A percentile compares a stretch with the other conserved stretches of the same genome.
These are phyloP conservation scores for Salix caprea DNA, from an alignment of 345 rosid species.

Conservation along the genomic window DNA sequence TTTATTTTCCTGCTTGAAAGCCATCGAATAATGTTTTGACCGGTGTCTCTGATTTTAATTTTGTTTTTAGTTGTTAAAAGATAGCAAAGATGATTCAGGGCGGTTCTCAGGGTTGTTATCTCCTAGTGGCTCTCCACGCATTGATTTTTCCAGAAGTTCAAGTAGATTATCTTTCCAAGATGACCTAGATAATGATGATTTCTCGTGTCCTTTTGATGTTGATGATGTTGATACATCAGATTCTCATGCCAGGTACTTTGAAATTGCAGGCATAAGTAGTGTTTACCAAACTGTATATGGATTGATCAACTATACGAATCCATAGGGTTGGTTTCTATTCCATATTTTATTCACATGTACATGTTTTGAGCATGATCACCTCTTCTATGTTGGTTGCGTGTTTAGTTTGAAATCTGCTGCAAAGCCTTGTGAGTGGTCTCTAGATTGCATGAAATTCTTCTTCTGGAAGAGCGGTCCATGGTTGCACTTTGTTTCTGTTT, in stretches of 20 bases:
- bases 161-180: constrained; percentile 82
- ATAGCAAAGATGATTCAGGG: constrained; percentile 75
- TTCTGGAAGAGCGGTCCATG: not conserved
- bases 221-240: constrained; percentile 74
- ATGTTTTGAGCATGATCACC: not conserved
- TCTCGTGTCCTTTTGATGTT: constrained; percentile 82
- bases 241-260: constrained; percentile 49
- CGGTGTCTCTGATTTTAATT: constrained; percentile 14
- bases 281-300: not conserved
- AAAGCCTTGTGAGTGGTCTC: not conserved
- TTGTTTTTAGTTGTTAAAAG: constrained; percentile 47
- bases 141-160: constrained; percentile 80
- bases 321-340: not conserved
- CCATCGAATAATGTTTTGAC: not conserved
- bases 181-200: constrained; percentile 72
- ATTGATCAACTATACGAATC: not conserved
- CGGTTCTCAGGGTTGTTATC: constrained; percentile 80
- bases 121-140: constrained; percentile 75
- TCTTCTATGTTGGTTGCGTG: not conserved
- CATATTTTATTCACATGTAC: not conserved
- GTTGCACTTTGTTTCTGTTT: not conserved
- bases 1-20: not conserved
- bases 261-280: not conserved
- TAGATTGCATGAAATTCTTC: not conserved
- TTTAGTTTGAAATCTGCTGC: not conserved